Evolutionary conservation across 2,329 filamentous ascomycete genomes (phyloP), one percentile per base, ranked within the genome.

Genomic region (Polychaeton citri): DNA sequence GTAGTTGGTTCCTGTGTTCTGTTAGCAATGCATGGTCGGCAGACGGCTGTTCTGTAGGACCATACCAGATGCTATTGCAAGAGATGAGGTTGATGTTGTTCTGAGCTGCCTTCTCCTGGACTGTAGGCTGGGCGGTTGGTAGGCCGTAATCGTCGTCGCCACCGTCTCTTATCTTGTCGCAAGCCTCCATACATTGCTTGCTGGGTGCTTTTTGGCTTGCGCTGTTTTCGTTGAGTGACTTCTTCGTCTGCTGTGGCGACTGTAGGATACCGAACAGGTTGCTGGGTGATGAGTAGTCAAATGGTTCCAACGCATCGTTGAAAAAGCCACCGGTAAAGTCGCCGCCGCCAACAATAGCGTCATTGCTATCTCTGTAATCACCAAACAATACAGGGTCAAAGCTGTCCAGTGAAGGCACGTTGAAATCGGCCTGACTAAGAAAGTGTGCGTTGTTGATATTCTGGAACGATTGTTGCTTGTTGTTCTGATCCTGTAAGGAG

Each of bases 61-160:
- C 81, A 54, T 73, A 95, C 88, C 88, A 96, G 35, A 96, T 87
- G 56, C 90, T 87, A 49, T 81, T 87, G 63, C 87, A 95, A 40
- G 74, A 85, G 50, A 94, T 69, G 52, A 84, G 71, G 46, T 79
- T 68, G 20, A 72, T 66, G 3, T 37, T 33, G 34, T 35, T 41
- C 32, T 39, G 35, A 21, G 32, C 28, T 13, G 34, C 18, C 26
- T 33, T 26, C 20, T 37, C 32, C 20, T 40, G 36, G 21, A 34
- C 21, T 21, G 35, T 34, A 13, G 40, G 37, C 16, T 38, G 34
- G 7, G 40, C 36, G 16, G 37, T 38, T 5, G 47, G 39, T 13
- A 53, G 40, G n/a, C 48, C 48, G 19, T 52, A 53, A 21, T 80
- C 79, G 6, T 88, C 81, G 5, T 79, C 75, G 6, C 78, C 71